Evolutionary conservation across 1,284 basidiomycete species (phyloP), one percentile per base, ranked within the genome.

Genomic region (Omphalotus olearius): DNA sequence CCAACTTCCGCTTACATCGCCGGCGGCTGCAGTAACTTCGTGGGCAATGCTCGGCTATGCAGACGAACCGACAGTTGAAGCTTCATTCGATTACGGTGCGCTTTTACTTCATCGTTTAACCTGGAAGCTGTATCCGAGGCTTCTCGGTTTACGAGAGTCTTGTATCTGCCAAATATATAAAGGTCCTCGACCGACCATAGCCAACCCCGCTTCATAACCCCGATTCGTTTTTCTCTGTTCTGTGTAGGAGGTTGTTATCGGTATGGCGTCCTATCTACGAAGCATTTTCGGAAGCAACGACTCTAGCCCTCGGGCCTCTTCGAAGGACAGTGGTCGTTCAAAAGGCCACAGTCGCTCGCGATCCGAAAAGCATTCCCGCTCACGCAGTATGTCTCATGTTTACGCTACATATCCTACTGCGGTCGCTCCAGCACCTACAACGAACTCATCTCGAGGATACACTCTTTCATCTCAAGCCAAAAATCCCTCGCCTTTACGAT

Each of bases 401-500:
- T 52, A 55, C 36, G 41, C 39, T 33, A n/a, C 35, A 4, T 35
- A 17, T 40, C 26, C 50, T 35, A 42, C 45, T 36, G 41, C 45
- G 25, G 40, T 38, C 26, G 37, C 50, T 35, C 14, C 53, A 47
- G 50, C 45, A 14, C 41, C 36, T 6, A 26, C 45, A 37, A 40
- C 44, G 20, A 44, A 30, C 40, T 41, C 46, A 18, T 30, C 42
- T 14, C 45, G 45, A 16, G 48, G 42, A 28, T 28, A 48, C 33
- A 53, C 46, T 37, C 45, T 48, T 26, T 47, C 46, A 30, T 51
- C 47, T 26, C 47, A 45, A 41, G 18, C 57, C n/a, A 52, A 54
- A 43, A 37, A 47, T 20, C 54, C 56, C 4, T 59, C 57, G 23
- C 56, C 57, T 18, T 43, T 59, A 28, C 53, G 57, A 35, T 59